Conservation (phyloP, 2,329 filamentous ascomycete species). For the Epicoccum nigrum region DNA sequence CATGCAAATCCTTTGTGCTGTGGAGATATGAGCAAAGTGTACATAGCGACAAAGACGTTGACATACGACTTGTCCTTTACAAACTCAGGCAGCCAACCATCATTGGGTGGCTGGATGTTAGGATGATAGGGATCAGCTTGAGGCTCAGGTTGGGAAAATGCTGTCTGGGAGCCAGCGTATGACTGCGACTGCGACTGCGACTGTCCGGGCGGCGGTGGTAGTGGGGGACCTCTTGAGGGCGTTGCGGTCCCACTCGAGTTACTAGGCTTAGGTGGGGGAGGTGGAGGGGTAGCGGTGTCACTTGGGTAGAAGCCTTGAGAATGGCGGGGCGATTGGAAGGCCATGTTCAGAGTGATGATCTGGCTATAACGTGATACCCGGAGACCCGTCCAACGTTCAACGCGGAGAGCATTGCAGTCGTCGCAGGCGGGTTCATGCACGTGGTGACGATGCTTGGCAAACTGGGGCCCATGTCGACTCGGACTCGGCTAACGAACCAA, state of each 20-base stretch:
- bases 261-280: conserved; percentile 54
- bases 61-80: conserved; percentile 83
- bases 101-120: conserved; percentile 48
- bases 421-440: conserved; percentile 2
- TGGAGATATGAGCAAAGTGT: conserved; percentile 24
- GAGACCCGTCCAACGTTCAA: conserved; percentile 2
- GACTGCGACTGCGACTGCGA: conserved; percentile 38
- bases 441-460: conserved; percentile 6
- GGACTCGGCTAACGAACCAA: neutral
- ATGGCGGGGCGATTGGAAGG: conserved; percentile 47
- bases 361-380: conserved; percentile 2
- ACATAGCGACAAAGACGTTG: conserved; percentile 21
- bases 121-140: conserved; percentile 27
- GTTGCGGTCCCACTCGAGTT: conserved; percentile 52
- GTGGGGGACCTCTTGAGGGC: conserved; percentile 51
- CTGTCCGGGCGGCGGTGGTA: conserved; percentile 51
- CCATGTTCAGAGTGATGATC: conserved; percentile 31
- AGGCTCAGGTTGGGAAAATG: conserved; percentile 25
- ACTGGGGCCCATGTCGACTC: no score
- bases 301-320: conserved; percentile 48
- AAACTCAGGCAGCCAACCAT: conserved; percentile 78
- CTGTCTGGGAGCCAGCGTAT: conserved; percentile 27
- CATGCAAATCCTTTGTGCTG: conserved; percentile 79
- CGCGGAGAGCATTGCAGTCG: neutral
- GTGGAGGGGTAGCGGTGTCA: conserved; percentile 55